Percentiles rank a stretch among this genome's conserved stretches.
Conservation (phyloP, 2,329 filamentous ascomycete species). For the Epichloe gansuensis region DNA sequence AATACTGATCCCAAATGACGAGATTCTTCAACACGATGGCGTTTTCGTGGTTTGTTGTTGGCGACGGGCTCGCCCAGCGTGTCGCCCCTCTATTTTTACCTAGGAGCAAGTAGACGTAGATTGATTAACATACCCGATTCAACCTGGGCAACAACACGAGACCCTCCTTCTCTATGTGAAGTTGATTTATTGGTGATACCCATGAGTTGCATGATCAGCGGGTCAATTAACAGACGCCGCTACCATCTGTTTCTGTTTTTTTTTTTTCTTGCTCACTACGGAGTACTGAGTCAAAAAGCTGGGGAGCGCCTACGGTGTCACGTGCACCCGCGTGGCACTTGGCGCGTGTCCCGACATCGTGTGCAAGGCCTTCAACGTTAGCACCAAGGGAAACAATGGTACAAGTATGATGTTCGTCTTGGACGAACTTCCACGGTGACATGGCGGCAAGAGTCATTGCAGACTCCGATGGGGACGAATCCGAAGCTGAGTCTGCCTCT, state of each 20-base stretch:
- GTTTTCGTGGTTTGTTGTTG: constrained; percentile 5
- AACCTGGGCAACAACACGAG: constrained; percentile 8
- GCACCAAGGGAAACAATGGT: not conserved
- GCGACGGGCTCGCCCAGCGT: not conserved
- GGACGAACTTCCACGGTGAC: not conserved
- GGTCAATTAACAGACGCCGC: too few relatives aligned
- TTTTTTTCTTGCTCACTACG: too few relatives aligned
- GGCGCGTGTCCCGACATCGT: not conserved
- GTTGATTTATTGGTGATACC: too few relatives aligned
- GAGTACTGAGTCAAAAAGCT: too few relatives aligned
- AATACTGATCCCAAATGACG: constrained; percentile 2
- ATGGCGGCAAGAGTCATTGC: constrained; percentile 21
- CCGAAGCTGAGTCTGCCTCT: not conserved
- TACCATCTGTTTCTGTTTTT: too few relatives aligned
- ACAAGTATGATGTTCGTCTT: not conserved
- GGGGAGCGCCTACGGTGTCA: not conserved
- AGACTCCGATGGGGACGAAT: constrained; percentile 26
- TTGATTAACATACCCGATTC: constrained; percentile 10
- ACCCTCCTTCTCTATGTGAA: not conserved
- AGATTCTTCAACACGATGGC: constrained; percentile 10
- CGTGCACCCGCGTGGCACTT: constrained; percentile 1
- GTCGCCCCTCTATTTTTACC: not conserved
- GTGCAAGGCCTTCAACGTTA: not conserved
- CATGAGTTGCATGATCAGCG: too few relatives aligned
- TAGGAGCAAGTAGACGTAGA: constrained; percentile 5